Evolutionary conservation across 2,329 filamentous ascomycete species (phyloP), one percentile per base, ranked within the genome.

Genomic region (Cladobotryum mycophilum): DNA sequence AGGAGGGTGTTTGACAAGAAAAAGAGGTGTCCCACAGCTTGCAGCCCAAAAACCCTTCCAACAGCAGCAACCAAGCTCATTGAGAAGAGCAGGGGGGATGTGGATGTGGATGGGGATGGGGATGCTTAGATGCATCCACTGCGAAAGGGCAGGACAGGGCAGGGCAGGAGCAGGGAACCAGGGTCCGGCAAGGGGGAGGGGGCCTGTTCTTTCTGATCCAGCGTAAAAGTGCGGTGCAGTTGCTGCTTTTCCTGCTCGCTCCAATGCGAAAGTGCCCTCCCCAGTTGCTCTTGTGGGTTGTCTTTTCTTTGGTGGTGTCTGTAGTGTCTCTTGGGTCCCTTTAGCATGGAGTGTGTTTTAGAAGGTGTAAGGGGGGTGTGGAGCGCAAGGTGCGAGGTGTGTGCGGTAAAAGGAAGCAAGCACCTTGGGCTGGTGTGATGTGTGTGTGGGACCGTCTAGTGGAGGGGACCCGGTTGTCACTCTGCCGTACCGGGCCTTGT

Each of bases 1-100:
- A 56, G 53, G 51, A 55, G 54, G 51, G n/a, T 48, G 37, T 35
- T 48, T 48, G 37, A 48, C 18, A 51, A 52, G 13, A 30, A 42
- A 53, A 48, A 54, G 47, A 33, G 51, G 43, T 52, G 25, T 30
- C 25, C 25, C 25, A 44, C 42, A 41, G 48, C 42, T 50, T 40
- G 47, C 40, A 47, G 48, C 43, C 48, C 48, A 50, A 50, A 37
- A 41, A 41, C 41, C 41, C 43, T 40, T 38, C 43, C 25, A 49
- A 45, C 22, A 48, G 30, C 22, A 47, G 30, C 22, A 47, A 22
- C 20, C 35, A 15, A 30, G 37, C 30, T 18, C 35, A 30, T 15
- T 36, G 36, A 30, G 30, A 18, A 37, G n/a, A 20, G 47, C 38
- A 18, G 43, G 43, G 41, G 45, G 20, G 20, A 20, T 20, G 20